phyloP scores from a whole-genome alignment of 768 basidiomycete species.

The Boletellus ananiceps region DNA sequence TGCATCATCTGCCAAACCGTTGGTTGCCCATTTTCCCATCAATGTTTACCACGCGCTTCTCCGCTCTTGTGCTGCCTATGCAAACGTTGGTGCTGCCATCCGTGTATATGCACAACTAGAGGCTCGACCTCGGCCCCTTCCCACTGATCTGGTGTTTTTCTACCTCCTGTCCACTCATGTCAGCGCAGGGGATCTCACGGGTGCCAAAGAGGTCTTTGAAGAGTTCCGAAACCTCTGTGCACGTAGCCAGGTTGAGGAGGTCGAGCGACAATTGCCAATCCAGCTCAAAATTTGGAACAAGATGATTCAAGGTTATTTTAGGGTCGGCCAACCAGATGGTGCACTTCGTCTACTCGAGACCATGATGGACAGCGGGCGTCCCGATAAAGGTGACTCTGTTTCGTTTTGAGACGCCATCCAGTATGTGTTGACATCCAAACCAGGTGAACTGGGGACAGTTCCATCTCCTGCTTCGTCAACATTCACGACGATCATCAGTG shows the following conservation, averaged over 20 bases:
- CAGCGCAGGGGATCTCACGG: slow-evolving; percentile 44
- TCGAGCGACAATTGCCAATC: slow-evolving; percentile 23
- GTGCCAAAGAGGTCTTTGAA: slow-evolving; percentile 57
- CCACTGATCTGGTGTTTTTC: slow-evolving; percentile 39
- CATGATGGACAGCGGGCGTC: slow-evolving; percentile 53
- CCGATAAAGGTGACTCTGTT: slow-evolving; percentile 12
- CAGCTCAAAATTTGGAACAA: slow-evolving; percentile 61
- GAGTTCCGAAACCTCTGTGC: slow-evolving; percentile 47
- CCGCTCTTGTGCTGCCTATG: slow-evolving; percentile 54
- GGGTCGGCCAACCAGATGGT: slow-evolving; percentile 52
- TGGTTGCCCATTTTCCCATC: slow-evolving; percentile 27
- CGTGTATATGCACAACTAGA: slow-evolving; percentile 64
- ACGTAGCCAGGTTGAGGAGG: slow-evolving; percentile 26
- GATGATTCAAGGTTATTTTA: slow-evolving; percentile 76
- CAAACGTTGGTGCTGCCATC: slow-evolving; percentile 56
- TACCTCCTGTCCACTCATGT: slow-evolving; percentile 58
- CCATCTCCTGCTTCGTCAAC: slow-evolving; percentile 61
- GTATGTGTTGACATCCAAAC: background rate
- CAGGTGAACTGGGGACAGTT: slow-evolving; percentile 32
- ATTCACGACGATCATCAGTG: slow-evolving; percentile 57
- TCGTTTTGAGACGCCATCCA: background rate
- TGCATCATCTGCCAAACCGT: slow-evolving; percentile 13
- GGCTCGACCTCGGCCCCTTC: slow-evolving; percentile 27
- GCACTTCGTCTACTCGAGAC: slow-evolving; percentile 63
- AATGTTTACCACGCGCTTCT: slow-evolving; percentile 52